A percentile compares a stretch with the other conserved stretches of the same genome.
These are phyloP conservation scores for Berberis vulgaris DNA, from an alignment of 164 flowering plant species.

Conservation along the genomic window DNA sequence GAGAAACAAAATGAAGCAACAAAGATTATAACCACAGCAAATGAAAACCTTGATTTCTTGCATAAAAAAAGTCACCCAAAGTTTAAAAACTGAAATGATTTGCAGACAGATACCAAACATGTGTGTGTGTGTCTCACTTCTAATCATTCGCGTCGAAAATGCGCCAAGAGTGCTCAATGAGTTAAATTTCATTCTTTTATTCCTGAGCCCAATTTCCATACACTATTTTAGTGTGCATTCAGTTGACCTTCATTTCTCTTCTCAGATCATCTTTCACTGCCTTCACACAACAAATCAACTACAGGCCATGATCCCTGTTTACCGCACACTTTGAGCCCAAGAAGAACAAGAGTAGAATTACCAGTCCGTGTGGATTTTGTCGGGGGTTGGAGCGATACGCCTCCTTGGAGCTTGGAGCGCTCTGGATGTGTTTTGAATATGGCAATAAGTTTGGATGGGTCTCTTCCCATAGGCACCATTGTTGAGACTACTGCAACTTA, in stretches of 20 bases:
- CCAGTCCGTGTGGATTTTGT: constrained; percentile 97
- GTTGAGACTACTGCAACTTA: constrained; percentile 49
- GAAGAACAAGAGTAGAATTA: constrained; percentile 61
- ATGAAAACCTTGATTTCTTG: too few relatives aligned
- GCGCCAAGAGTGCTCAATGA: too few relatives aligned
- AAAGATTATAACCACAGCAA: too few relatives aligned
- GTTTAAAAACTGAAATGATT: too few relatives aligned
- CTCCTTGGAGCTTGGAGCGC: constrained; percentile 99
- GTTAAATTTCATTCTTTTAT: too few relatives aligned
- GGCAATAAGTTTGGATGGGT: constrained; percentile 75
- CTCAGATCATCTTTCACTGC: constrained; percentile 15
- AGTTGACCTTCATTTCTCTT: neutral
- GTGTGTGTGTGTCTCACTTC: too few relatives aligned
- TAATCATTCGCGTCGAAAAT: too few relatives aligned
- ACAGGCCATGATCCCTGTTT: constrained; percentile 13
- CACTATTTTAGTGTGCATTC: too few relatives aligned
- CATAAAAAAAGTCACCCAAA: too few relatives aligned
- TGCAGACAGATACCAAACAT: too few relatives aligned
- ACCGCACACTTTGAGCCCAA: constrained; percentile 16
- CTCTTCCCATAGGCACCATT: constrained; percentile 76
- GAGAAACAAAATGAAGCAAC: too few relatives aligned
- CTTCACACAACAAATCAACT: constrained; percentile 16
- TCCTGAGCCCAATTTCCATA: too few relatives aligned
- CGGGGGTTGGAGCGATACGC: constrained; percentile 99
- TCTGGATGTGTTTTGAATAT: constrained; percentile 90